Conservation (phyloP, 805 yeast species). For the Candida qinlingensis region DNA sequence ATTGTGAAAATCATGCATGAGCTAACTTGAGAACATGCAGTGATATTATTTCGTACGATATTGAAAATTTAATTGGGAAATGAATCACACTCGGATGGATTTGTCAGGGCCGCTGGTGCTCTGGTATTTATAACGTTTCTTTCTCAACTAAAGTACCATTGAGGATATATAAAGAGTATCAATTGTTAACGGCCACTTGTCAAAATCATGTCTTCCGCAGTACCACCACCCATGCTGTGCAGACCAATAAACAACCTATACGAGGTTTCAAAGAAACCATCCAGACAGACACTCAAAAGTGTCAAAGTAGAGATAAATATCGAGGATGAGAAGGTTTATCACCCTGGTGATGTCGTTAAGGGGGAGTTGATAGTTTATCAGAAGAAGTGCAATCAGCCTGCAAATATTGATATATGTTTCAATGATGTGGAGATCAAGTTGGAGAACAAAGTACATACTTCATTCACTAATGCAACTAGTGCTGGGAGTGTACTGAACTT, state of each 20-base stretch:
- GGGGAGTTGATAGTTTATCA: slow-evolving; percentile 13
- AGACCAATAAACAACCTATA: not conserved
- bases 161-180: not conserved
- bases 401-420: slow-evolving; percentile 13
- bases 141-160: too few relatives aligned
- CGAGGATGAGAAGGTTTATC: slow-evolving; percentile 5
- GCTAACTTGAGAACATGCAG: not conserved
- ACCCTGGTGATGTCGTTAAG: slow-evolving; percentile 16
- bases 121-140: too few relatives aligned
- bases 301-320: slow-evolving; percentile 14
- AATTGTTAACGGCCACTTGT: not conserved
- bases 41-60: not conserved
- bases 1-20: not conserved
- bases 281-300: slow-evolving; percentile 13
- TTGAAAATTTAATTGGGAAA: too few relatives aligned
- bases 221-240: not conserved
- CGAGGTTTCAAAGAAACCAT: slow-evolving; percentile 12
- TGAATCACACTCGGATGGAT: too few relatives aligned
- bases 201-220: not conserved
- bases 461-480: not conserved
- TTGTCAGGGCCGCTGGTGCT: too few relatives aligned
- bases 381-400: slow-evolving; percentile 4
- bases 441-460: slow-evolving; percentile 12
- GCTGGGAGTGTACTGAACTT: slow-evolving; percentile 9
- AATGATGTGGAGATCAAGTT: slow-evolving; percentile 18